Conservation (phyloP, 2,329 filamentous ascomycete species). For the Penicillium sp. region DNA sequence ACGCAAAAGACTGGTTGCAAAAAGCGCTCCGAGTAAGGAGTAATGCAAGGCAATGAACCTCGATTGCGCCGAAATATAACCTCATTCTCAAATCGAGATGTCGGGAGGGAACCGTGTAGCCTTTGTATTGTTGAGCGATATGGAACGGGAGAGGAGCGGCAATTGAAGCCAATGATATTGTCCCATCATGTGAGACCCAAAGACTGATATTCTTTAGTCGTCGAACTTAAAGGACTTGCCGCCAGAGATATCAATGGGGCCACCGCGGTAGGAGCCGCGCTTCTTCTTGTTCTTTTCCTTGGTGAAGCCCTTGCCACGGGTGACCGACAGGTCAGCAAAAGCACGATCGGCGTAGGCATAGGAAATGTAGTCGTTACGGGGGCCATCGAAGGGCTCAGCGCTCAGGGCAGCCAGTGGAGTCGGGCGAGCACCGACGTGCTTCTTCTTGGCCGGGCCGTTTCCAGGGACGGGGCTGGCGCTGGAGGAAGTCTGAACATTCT, state of each 20-base stretch:
- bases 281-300: constrained; percentile 99
- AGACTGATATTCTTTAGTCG: constrained; percentile 55
- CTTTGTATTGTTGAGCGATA: not conserved
- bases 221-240: constrained; percentile 94
- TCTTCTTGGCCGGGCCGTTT: constrained; percentile 33
- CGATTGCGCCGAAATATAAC: not conserved
- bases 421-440: constrained; percentile 54
- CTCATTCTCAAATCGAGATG: not conserved
- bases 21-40: not conserved
- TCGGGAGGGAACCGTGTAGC: not conserved
- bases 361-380: constrained; percentile 76
- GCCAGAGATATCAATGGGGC: constrained; percentile 75
- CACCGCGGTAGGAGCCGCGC: constrained; percentile 85
- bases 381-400: constrained; percentile 65
- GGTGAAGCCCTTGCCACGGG: constrained; percentile 93
- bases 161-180: not conserved
- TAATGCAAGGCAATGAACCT: not conserved
- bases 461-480: constrained; percentile 48
- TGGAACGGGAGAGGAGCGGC: not conserved
- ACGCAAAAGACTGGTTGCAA: not conserved
- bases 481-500: constrained; percentile 46
- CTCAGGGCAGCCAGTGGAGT: constrained; percentile 76
- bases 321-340: constrained; percentile 82
- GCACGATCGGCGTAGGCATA: constrained; percentile 89
- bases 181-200: not conserved